Evolutionary conservation across 225 moss, liverwort and hornwort species (phyloP).

Genomic region (Marchantia polymorpha): DNA sequence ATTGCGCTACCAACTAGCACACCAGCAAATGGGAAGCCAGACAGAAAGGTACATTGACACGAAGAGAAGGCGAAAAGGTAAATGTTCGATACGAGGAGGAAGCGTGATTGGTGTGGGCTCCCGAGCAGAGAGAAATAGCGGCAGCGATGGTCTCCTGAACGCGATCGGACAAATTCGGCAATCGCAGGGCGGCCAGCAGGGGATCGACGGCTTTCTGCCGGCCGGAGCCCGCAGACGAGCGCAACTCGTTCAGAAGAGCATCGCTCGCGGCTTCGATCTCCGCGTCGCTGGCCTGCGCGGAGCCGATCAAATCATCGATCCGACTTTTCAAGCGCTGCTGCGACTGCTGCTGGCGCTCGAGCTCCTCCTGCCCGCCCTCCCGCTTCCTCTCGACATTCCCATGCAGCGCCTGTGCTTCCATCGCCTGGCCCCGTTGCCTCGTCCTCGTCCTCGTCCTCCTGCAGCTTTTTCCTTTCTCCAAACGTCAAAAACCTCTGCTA

Average conservation of each 20-base stretch:
- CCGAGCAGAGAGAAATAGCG: slow-evolving; percentile 28
- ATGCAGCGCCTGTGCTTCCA: slow-evolving; percentile 1
- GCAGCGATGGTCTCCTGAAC: slow-evolving; percentile 25
- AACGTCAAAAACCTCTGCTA: background rate
- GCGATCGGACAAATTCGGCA: slow-evolving; percentile 22
- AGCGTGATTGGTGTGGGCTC: slow-evolving; percentile 8
- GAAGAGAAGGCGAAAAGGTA: slow-evolving; percentile 33
- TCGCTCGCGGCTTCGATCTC: background rate
- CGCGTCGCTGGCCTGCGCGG: background rate
- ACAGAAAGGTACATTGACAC: slow-evolving; percentile 25
- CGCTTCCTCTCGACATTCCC: background rate
- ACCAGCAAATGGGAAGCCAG: slow-evolving; percentile 7
- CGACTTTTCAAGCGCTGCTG: background rate
- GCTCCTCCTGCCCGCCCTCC: background rate
- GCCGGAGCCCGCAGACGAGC: slow-evolving; percentile 1
- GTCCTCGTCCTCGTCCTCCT: background rate
- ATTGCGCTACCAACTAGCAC: background rate
- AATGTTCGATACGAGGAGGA: slow-evolving; percentile 31
- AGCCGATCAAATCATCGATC: background rate
- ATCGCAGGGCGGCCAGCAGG: slow-evolving; percentile 9
- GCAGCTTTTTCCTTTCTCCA: background rate
- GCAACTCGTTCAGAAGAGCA: slow-evolving; percentile 23
- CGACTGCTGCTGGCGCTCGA: background rate
- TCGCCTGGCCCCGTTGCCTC: background rate
- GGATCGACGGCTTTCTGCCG: slow-evolving; percentile 18